phyloP scores from a whole-genome alignment of 306 rosid species.

The Quillaja saponaria region DNA sequence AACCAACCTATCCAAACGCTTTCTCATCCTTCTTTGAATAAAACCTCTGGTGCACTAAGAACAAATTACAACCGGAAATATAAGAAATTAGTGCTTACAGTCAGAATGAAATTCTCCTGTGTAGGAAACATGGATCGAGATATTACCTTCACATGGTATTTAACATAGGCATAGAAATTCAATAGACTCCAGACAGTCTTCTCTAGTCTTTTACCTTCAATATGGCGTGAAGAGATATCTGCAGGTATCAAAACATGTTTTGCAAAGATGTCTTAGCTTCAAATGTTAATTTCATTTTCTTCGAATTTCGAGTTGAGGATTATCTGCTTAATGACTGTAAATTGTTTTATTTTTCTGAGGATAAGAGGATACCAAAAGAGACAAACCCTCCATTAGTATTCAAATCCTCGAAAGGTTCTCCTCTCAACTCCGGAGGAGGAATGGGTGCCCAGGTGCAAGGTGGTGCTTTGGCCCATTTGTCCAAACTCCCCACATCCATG shows the following conservation, averaged over 20 bases:
- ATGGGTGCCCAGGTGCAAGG: constrained; percentile 87
- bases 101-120: not conserved
- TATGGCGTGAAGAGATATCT: constrained; percentile 67
- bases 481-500: constrained; percentile 74
- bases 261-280: constrained; percentile 12
- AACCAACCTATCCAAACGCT: constrained; percentile 62
- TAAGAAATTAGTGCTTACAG: constrained; percentile 18
- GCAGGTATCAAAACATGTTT: constrained; percentile 20
- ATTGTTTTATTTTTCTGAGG: constrained; percentile 1
- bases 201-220: constrained; percentile 69
- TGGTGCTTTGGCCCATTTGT: constrained; percentile 83
- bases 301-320: constrained; percentile 18
- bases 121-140: not conserved
- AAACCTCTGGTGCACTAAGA: constrained; percentile 74
- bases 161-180: constrained; percentile 70
- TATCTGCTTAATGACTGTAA: too few species aligned
- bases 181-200: constrained; percentile 81
- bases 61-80: constrained; percentile 22
- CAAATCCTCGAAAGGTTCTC: constrained; percentile 81
- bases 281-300: constrained; percentile 13
- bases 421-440: constrained; percentile 90
- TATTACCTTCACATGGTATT: constrained; percentile 74
- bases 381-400: constrained; percentile 90
- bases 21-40: constrained; percentile 85
- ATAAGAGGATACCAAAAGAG: constrained; percentile 63